Percentiles rank a stretch among this genome's conserved stretches.
Evolutionary conservation across 352 stramenopile species (phyloP).

Genomic region (Elongisporangium prolatum): DNA sequence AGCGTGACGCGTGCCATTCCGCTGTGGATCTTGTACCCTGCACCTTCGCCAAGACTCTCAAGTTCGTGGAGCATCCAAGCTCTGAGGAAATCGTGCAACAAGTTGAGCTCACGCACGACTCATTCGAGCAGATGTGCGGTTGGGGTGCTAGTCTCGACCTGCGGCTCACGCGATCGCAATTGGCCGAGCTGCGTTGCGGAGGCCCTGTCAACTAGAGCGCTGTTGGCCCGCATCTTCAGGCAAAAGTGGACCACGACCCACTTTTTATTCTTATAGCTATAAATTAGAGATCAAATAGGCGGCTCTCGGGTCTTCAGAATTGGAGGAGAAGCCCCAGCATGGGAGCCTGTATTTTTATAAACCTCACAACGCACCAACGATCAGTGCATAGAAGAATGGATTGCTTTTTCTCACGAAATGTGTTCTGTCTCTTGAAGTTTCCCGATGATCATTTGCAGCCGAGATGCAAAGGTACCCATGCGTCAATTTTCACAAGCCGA

Average conservation of each 20-base stretch:
- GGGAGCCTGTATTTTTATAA: background rate
- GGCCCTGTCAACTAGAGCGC: background rate
- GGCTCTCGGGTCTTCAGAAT: background rate
- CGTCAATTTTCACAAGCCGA: background rate
- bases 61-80: conserved; percentile 80
- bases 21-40: conserved; percentile 52
- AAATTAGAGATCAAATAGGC: background rate
- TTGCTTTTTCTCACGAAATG: background rate
- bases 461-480: background rate
- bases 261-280: background rate
- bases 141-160: conserved; percentile 72
- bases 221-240: background rate
- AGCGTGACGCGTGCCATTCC: conserved; percentile 77
- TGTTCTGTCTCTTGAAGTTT: background rate
- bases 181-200: conserved; percentile 59
- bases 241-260: background rate
- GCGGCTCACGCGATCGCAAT: conserved; percentile 67
- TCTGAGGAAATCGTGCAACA: conserved; percentile 81
- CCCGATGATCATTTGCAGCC: background rate
- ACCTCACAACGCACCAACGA: background rate
- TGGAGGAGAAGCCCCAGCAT: background rate
- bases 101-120: conserved; percentile 77
- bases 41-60: conserved; percentile 85
- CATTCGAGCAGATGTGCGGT: conserved; percentile 84
- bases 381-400: background rate